Base-by-base conservation (phyloP, 2,329 filamentous ascomycete species). In the Dactylella cylindrospora region DNA sequence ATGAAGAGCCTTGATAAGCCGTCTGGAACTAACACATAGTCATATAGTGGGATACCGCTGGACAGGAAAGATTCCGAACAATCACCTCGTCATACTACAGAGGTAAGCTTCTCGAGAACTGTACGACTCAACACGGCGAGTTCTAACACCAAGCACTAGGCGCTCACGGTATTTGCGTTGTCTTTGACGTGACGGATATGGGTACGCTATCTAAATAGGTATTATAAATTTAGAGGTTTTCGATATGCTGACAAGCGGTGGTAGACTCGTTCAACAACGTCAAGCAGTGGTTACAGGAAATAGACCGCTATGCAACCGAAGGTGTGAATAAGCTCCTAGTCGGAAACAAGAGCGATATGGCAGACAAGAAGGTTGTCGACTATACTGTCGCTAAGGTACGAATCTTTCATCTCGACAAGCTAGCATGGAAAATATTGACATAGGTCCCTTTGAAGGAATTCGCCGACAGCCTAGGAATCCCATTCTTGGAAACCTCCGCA, bases 271-370 rank as follows among this genome's bases (percentile, higher is more conserved):
- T 98, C 88, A 97, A 98, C 85, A 98, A 97, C 79, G 93, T 98
- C 72, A 97, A 98, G 87, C 93, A 98, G 81, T 98, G 93, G 93
- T 84, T 98, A 66, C 93, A 98, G 77, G 93, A 98, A 79, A 98
- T 98, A 71, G 93, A 98, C 79, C 85, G 93, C 75, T 97, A 98
- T 73, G 93, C 93, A 70, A 98, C 93, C 69, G 93, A 98, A 78
- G 93, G 93, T 68, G 93, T 98, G 73, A 98, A 98, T 84, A 98
- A 98, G 83, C 82, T 98, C 68, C 84, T 98, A 65, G 91, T 98
- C 66, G 93, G 93, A 73, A 98, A 98, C 86, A 98, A 98, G 86
- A 95, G 90, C 78, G 93, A 98, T 87, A 97, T 98, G 90, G 84
- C 91, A 62, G 93, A 98, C 79, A 98, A 98, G 87, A 98, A 97